Base-by-base conservation (phyloP, 176 grass and related monocot genomes). In the Juncus inflexus region DNA sequence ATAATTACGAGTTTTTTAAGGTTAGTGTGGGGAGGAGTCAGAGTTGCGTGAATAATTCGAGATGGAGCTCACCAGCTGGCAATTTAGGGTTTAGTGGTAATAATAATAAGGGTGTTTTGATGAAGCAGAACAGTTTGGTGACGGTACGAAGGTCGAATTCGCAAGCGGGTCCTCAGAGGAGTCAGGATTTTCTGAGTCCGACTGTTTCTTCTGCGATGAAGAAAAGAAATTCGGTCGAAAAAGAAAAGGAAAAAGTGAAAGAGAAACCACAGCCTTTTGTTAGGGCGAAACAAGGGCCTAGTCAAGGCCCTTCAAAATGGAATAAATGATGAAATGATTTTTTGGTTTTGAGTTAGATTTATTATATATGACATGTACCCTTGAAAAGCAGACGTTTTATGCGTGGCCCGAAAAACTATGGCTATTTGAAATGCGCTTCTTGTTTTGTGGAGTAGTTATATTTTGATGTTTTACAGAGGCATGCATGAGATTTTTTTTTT, bases 191-290 rank as follows among this genome's bases (percentile, higher is more conserved):
- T 76, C 79, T 82, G 73, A 84, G 85, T 40, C 88, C 83, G 7
- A 99, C 88, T 0, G 77, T 99, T 63, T 89, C 94, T n/a, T 92
- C 88, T 0, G 81, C 61, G 64, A 99, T 99, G 88, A 99, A 97
- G 76, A 97, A 99, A 77, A 83, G 75, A 64, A 92, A 99, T 52
- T 36, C 79, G 19, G 53, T 35, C 35, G 67, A 71, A 42, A 55
- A 71, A 40, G 52, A 71, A 7, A 71, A 71, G 42, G 51, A 40
- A 37, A 9, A 58, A 71, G 47, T 52, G 19, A 28, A 28, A 28
- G 19, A 28, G 19, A 28, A 28, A 28, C 19, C 19, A 28, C 19
- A 28, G 62, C 40, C 76, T 11, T 6, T 55, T 66, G 49, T 55
- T n/a, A 58, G 67, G 67, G 53, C 14, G 28, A 71, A 56, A 71